Percentiles rank a stretch among this genome's conserved stretches.
phyloP scores from a whole-genome alignment of 305 asterid species.

The Andrographis paniculata region DNA sequence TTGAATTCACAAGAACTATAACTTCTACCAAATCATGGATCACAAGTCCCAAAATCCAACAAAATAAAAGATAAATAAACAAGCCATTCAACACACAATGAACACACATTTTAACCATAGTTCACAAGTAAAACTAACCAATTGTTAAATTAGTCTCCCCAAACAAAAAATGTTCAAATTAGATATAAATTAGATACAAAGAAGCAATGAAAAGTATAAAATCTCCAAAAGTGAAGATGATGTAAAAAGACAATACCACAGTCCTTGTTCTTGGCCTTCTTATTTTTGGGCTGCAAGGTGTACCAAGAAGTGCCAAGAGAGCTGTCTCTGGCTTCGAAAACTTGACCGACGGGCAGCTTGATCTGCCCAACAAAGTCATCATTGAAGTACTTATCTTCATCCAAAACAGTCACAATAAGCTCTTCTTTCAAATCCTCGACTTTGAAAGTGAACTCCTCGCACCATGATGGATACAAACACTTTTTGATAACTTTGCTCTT shows the following conservation, averaged over 20 bases:
- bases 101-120: background rate
- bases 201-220: background rate
- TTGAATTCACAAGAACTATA: slow-evolving; percentile 1
- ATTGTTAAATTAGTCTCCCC: slow-evolving; percentile 1
- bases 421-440: slow-evolving; percentile 85
- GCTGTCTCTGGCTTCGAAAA: slow-evolving; percentile 66
- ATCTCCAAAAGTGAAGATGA: slow-evolving; percentile 1
- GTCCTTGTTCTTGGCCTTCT: slow-evolving; percentile 72
- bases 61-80: background rate
- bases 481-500: slow-evolving; percentile 81
- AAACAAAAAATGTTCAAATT: background rate
- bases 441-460: slow-evolving; percentile 75
- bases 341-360: slow-evolving; percentile 48
- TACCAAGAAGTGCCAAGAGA: slow-evolving; percentile 93
- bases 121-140: slow-evolving; percentile 1
- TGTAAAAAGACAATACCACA: slow-evolving; percentile 49
- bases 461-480: slow-evolving; percentile 85
- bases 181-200: background rate
- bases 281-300: slow-evolving; percentile 67
- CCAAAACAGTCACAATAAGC: slow-evolving; percentile 66
- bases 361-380: slow-evolving; percentile 91
- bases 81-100: background rate
- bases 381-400: slow-evolving; percentile 85
- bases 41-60: background rate
- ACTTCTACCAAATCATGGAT: slow-evolving; percentile 1